Evolutionary conservation across 805 yeast species (phyloP), one percentile per base, ranked within the genome.

Genomic region (Maudiozyma turicensis): DNA sequence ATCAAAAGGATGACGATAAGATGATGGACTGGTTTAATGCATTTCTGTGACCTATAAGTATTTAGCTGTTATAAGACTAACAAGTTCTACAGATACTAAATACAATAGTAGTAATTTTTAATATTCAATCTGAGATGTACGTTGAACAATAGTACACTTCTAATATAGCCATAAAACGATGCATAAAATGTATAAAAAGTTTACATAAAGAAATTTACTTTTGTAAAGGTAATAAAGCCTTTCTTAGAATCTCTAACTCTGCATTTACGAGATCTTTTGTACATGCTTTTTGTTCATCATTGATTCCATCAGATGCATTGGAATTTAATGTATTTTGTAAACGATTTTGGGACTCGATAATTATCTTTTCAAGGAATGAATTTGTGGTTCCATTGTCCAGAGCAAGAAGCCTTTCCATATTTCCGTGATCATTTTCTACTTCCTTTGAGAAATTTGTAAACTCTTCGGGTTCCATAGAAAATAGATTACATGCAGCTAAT

Each of bases 401-500:
- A 8, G 29, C 40, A 14, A 38, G 26, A 8, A 38, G 30, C 6
- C 9, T 28, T 11, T 20, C 29, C 29, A 38, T 15, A 15, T 15
- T 26, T 3, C 40, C 28, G 9, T 40, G 33, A 8, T 45, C 47
- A 5, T 46, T 39, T 6, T 33, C 31, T 2, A 40, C 33, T 3
- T 34, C 31, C 34, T 41, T 37, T 0, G 52, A 28, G 44, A 71
- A 53, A 41, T 60, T 59, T 10, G 37, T 14, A 45, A 69, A 56
- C 35, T 66, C 64, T 0, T 54, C 47, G 1, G 59, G 56, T 6
- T 57, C 53, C 48, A 72, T 20, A 2, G 72, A 56, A 3, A 73
- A 50, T 4, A 75, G 51, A 28, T 61, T 72, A 13, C 70, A 57
- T 28, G 74, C 49, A 0, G 80, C 76, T 52, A 66, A 67, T 0